These are phyloP conservation scores for Pythium volutum DNA, from an alignment of 352 stramenopile species.

Conservation along the genomic window DNA sequence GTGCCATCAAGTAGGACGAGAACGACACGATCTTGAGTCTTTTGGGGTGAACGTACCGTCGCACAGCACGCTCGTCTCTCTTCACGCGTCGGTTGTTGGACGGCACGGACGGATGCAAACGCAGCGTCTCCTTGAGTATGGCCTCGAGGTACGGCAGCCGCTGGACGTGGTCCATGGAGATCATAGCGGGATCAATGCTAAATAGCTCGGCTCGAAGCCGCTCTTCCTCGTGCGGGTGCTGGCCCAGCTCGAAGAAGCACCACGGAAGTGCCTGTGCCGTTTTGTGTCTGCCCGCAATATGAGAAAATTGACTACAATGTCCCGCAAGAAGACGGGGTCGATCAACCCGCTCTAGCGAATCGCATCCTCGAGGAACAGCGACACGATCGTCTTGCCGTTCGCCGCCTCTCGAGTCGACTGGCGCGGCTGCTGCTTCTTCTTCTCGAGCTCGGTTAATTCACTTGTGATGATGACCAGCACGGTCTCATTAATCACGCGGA, in stretches of 20 bases:
- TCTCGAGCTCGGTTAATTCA: too few species aligned
- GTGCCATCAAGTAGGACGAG: constrained; percentile 30
- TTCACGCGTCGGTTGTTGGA: constrained; percentile 23
- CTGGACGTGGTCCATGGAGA: constrained; percentile 44
- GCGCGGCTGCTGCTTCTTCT: too few species aligned
- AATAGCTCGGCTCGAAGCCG: constrained; percentile 52
- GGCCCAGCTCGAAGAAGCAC: constrained; percentile 62
- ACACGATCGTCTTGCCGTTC: constrained; percentile 37
- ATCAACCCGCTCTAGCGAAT: constrained; percentile 19
- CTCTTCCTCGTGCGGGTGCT: constrained; percentile 39
- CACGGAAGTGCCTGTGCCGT: constrained; percentile 71
- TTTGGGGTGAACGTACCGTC: constrained; percentile 31
- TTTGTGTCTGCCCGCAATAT: constrained; percentile 75
- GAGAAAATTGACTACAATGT: constrained; percentile 82
- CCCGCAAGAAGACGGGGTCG: constrained; percentile 46
- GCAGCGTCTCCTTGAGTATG: constrained; percentile 38
- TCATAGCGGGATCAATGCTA: too few species aligned
- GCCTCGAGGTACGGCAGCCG: constrained; percentile 49
- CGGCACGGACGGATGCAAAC: constrained; percentile 40
- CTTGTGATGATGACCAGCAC: constrained; percentile 43
- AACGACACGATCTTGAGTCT: constrained; percentile 22
- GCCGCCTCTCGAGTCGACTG: constrained; percentile 26
- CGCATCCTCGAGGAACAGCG: constrained; percentile 44
- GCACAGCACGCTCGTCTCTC: constrained; percentile 27
- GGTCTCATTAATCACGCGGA: constrained; percentile 45